phyloP scores from a whole-genome alignment of 305 asterid species.

The Solanum chacoense region DNA sequence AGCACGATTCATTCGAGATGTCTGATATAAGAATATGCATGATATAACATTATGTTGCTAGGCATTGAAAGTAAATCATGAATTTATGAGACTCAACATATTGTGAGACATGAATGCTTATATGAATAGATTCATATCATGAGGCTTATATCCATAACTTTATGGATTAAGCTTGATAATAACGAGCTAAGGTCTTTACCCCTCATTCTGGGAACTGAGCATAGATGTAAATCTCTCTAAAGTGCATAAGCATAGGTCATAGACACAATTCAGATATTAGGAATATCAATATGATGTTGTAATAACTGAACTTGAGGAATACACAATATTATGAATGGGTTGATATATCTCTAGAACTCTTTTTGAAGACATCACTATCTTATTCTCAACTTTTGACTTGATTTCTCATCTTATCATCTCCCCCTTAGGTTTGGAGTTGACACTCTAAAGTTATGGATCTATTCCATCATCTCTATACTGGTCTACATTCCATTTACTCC shows the following conservation, averaged over 20 bases:
- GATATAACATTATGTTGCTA: background rate
- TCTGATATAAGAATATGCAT: background rate
- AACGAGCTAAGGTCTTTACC: background rate
- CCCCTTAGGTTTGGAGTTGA: background rate
- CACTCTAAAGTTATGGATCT: background rate
- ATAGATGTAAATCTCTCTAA: background rate
- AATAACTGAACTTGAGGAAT: background rate
- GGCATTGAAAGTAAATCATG: background rate
- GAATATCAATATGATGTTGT: background rate
- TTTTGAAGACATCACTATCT: background rate
- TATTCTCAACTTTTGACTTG: background rate
- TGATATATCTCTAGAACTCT: background rate
- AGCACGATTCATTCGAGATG: background rate
- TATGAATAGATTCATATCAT: background rate
- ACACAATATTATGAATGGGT: background rate
- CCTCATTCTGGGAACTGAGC: background rate
- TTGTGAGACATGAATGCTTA: background rate
- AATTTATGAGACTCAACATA: background rate
- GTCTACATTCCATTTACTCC: background rate
- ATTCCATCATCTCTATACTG: background rate
- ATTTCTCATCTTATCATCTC: background rate
- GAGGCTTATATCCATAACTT: background rate
- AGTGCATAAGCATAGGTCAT: background rate
- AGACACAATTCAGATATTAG: background rate
- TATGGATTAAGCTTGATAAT: background rate